Evolutionary conservation across 106 monocot species (phyloP).

Genomic region (Triglochin maritima): DNA sequence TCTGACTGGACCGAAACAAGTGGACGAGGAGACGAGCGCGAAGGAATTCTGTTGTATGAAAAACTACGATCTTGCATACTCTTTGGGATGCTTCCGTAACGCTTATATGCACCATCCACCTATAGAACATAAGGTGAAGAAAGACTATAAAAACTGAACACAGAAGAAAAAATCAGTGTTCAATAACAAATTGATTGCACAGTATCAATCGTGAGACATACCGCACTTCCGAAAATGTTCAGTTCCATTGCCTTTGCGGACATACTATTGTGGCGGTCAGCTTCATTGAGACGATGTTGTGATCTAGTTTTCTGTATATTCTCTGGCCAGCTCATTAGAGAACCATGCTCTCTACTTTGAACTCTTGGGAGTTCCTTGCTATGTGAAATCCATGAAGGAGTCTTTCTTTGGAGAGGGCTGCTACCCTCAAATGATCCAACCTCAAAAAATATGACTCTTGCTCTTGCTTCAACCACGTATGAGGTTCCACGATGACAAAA

Average conservation of each 20-base stretch:
- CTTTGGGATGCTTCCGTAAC: slow-evolving; percentile 15
- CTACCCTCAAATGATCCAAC: slow-evolving; percentile 31
- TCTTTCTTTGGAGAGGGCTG: slow-evolving; percentile 19
- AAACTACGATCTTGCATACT: slow-evolving; percentile 21
- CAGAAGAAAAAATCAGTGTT: not conserved
- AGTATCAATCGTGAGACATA: slow-evolving; percentile 6
- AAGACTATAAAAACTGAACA: not conserved
- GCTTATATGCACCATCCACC: slow-evolving; percentile 34
- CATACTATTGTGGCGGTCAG: slow-evolving; percentile 25
- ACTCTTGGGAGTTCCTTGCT: slow-evolving; percentile 26
- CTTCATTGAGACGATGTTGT: slow-evolving; percentile 15
- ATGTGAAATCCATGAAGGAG: slow-evolving; percentile 26
- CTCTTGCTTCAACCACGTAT: slow-evolving; percentile 68
- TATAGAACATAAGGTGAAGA: slow-evolving; percentile 11
- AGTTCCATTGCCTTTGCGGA: slow-evolving; percentile 76
- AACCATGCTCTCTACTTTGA: slow-evolving; percentile 42
- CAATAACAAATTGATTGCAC: not conserved
- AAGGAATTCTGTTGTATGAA: slow-evolving; percentile 46
- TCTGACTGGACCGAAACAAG: slow-evolving; percentile 61
- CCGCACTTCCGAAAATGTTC: slow-evolving; percentile 88
- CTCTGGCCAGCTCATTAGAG: slow-evolving; percentile 89
- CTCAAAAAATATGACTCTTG: slow-evolving; percentile 68
- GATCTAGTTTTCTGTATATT: slow-evolving; percentile 34
- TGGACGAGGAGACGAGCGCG: slow-evolving; percentile 10
- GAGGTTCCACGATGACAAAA: slow-evolving; percentile 30